Conservation (phyloP, 1,139 yeast species). For the Hemisphaericaspora xylanilytica region DNA sequence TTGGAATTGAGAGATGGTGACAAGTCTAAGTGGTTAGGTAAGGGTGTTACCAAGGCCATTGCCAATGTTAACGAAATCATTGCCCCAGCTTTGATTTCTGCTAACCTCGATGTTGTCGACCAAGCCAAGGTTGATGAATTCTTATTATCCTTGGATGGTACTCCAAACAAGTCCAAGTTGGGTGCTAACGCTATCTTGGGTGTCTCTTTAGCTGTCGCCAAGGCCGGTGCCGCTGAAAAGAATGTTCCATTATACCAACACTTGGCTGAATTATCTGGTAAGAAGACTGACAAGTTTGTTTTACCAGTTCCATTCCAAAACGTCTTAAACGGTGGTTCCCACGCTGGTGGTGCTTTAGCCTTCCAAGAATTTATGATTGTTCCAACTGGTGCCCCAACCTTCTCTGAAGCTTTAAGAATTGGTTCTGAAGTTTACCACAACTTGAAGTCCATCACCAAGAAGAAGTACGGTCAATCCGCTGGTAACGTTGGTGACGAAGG, state of each 20-base stretch:
- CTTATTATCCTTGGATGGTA: conserved; percentile 79
- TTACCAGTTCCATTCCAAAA: conserved; percentile 96
- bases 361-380: conserved; percentile 99
- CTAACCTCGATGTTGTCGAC: conserved; percentile 70
- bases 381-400: conserved; percentile 82
- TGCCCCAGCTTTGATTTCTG: conserved; percentile 82
- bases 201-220: conserved; percentile 89
- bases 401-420: conserved; percentile 90
- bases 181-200: conserved; percentile 97
- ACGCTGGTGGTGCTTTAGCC: conserved; percentile 98
- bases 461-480: conserved; percentile 93
- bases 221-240: conserved; percentile 94
- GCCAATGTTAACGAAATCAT: conserved; percentile 84
- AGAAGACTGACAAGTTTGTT: conserved; percentile 63
- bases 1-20: conserved; percentile 94
- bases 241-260: conserved; percentile 83
- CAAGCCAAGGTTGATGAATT: conserved; percentile 80
- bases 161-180: conserved; percentile 88
- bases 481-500: conserved; percentile 99
- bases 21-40: conserved; percentile 91
- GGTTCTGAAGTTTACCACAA: conserved; percentile 97
- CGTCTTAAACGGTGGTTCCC: conserved; percentile 98
- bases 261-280: conserved; percentile 68
- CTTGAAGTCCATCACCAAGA: conserved; percentile 86
- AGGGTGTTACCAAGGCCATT: conserved; percentile 92